A percentile compares a stretch with the other conserved stretches of the same genome.
These are phyloP conservation scores for Limtongia smithiae DNA, from an alignment of 805 yeast genomes.

Conservation along the genomic window DNA sequence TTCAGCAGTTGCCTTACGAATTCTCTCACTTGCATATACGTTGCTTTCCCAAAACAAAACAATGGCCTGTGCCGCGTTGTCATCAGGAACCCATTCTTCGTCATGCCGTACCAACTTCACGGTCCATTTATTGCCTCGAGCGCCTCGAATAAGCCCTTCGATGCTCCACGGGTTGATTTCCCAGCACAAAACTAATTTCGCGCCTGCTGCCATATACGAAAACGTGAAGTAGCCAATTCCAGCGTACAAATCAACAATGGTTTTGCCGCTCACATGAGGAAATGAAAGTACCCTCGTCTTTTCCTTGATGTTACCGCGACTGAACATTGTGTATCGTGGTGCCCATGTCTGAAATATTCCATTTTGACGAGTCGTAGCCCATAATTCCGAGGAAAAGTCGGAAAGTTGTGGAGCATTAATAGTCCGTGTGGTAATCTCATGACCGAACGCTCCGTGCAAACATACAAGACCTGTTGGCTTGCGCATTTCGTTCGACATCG, in stretches of 20 bases:
- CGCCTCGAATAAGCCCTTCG: slow-evolving; percentile 62
- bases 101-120: slow-evolving; percentile 39
- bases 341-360: slow-evolving; percentile 80
- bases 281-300: slow-evolving; percentile 59
- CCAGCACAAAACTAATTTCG: slow-evolving; percentile 63
- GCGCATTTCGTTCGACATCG: slow-evolving; percentile 52
- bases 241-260: slow-evolving; percentile 67
- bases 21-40: slow-evolving; percentile 47
- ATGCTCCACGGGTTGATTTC: slow-evolving; percentile 83
- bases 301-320: slow-evolving; percentile 81
- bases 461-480: slow-evolving; percentile 61
- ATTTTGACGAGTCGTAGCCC: slow-evolving; percentile 71
- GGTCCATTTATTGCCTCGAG: slow-evolving; percentile 44
- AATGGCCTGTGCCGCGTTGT: slow-evolving; percentile 32
- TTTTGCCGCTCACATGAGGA: slow-evolving; percentile 39
- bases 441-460: slow-evolving; percentile 63
- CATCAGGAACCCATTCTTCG: slow-evolving; percentile 38
- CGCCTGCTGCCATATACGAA: slow-evolving; percentile 56
- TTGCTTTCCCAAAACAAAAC: slow-evolving; percentile 65
- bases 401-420: slow-evolving; percentile 40
- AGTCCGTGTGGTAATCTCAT: slow-evolving; percentile 33
- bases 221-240: slow-evolving; percentile 85
- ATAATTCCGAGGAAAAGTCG: slow-evolving; percentile 55
- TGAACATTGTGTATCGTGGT: slow-evolving; percentile 80
- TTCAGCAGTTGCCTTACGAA: slow-evolving; percentile 11